Percentiles rank a stretch among this genome's conserved stretches.
phyloP scores from a whole-genome alignment of 495 filamentous ascomycete genomes.

The Penicillium robsamsonii region DNA sequence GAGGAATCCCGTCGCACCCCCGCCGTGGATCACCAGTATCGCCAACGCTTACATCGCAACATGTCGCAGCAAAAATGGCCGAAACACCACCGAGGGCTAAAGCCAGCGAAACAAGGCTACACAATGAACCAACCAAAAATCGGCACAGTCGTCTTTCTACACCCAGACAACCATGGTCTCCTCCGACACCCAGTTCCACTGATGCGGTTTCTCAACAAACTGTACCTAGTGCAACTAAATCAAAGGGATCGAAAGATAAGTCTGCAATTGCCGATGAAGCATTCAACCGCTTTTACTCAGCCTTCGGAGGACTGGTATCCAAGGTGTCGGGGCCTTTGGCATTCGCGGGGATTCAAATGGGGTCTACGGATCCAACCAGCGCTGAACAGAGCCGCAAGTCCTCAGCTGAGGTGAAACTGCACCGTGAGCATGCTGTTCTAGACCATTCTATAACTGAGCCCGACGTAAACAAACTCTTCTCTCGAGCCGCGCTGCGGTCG shows the following conservation, averaged over 20 bases:
- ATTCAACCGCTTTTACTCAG: conserved; percentile 86
- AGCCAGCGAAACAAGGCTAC: conserved; percentile 37
- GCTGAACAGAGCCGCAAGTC: conserved; percentile 40
- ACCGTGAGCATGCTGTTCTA: conserved; percentile 38
- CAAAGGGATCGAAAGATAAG: conserved; percentile 13
- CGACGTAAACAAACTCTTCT: conserved; percentile 75
- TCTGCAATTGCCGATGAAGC: conserved; percentile 60
- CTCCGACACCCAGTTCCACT: conserved; percentile 33
- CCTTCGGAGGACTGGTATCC: conserved; percentile 79
- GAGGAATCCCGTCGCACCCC: conserved; percentile 75
- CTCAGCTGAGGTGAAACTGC: conserved; percentile 38
- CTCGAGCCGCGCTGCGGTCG: conserved; percentile 73
- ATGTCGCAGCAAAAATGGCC: conserved; percentile 70
- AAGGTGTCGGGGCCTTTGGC: conserved; percentile 84
- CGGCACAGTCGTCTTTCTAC: conserved; percentile 25
- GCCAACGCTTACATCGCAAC: conserved; percentile 70
- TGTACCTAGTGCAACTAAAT: conserved; percentile 25
- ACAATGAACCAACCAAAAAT: conserved; percentile 29
- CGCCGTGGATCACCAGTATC: conserved; percentile 58
- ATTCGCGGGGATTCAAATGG: conserved; percentile 85
- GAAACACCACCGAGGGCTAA: conserved; percentile 50
- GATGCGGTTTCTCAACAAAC: conserved; percentile 39
- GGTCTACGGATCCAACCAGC: conserved; percentile 49
- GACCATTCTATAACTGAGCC: conserved; percentile 54
- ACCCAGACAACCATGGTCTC: conserved; percentile 38